Conservation (phyloP, 2,329 filamentous ascomycete species). For the Fusarium sp. region DNA sequence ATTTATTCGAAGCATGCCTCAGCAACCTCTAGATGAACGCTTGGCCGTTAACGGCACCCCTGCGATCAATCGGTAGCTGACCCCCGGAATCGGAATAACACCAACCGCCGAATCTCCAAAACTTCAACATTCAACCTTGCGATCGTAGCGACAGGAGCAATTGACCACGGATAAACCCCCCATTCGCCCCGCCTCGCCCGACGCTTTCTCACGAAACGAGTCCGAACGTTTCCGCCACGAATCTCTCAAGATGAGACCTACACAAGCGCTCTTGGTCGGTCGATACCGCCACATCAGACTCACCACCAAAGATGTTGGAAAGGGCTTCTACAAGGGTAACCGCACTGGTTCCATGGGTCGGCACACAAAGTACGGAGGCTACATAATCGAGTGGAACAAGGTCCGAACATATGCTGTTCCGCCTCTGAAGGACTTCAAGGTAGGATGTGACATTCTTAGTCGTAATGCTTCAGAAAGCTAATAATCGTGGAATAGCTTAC, state of each 20-base stretch:
- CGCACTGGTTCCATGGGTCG: constrained; percentile 87
- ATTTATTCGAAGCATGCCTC: neutral
- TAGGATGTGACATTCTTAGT: constrained; percentile 53
- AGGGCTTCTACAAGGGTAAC: constrained; percentile 98
- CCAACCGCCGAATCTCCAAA: constrained; percentile 35
- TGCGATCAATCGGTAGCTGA: constrained; percentile 31
- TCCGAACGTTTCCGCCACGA: neutral
- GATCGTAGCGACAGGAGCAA: constrained; percentile 11
- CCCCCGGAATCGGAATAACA: constrained; percentile 51
- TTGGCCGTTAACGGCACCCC: constrained; percentile 26
- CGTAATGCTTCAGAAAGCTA: constrained; percentile 12
- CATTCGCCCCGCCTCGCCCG: constrained; percentile 9
- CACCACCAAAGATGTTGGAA: constrained; percentile 92
- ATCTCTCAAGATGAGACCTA: constrained; percentile 70
- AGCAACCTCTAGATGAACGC: constrained; percentile 1
- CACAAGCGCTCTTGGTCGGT: constrained; percentile 72
- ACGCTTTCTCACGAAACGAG: constrained; percentile 4
- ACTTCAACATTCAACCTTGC: constrained; percentile 37
- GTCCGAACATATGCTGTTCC: constrained; percentile 93
- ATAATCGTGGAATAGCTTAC: constrained; percentile 69
- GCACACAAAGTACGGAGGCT: constrained; percentile 86
- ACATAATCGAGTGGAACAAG: constrained; percentile 85
- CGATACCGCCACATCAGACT: constrained; percentile 80
- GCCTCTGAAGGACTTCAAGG: constrained; percentile 77
- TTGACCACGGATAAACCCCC: constrained; percentile 20